A percentile compares a stretch with the other conserved stretches of the same genome.
Conservation (phyloP, 2,329 filamentous ascomycete species). For the Pestalotiopsis sp. region DNA sequence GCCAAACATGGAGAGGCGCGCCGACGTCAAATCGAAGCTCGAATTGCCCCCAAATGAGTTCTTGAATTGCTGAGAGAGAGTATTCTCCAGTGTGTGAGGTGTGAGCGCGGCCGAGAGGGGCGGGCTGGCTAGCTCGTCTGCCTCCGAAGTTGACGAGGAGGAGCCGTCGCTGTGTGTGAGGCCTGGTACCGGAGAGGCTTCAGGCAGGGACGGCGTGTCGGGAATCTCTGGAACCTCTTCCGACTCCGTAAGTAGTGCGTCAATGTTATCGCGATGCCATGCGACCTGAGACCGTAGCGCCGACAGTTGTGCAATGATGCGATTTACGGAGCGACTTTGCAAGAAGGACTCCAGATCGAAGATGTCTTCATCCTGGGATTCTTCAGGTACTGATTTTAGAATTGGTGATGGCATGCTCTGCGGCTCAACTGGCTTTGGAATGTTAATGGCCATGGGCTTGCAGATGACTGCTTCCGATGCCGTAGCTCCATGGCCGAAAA, state of each 20-base stretch:
- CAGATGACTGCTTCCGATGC: background rate
- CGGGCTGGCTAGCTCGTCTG: background rate
- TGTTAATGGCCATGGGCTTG: background rate
- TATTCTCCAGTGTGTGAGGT: background rate
- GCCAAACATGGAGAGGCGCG: background rate
- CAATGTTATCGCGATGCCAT: slow-evolving; percentile 49
- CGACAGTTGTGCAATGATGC: slow-evolving; percentile 51
- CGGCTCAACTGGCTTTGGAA: background rate
- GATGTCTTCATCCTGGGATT: slow-evolving; percentile 9
- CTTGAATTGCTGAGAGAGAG: background rate
- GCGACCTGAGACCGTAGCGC: slow-evolving; percentile 51
- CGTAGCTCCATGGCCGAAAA: slow-evolving; percentile 16
- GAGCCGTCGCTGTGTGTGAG: slow-evolving; percentile 7
- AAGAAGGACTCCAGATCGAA: slow-evolving; percentile 39
- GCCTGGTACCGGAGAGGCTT: slow-evolving; percentile 13
- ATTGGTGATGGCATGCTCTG: slow-evolving; percentile 12
- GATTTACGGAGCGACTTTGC: slow-evolving; percentile 46
- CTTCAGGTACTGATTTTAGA: slow-evolving; percentile 15
- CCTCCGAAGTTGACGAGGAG: background rate
- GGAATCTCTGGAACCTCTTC: slow-evolving; percentile 22
- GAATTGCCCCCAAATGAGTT: background rate
- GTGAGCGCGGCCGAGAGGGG: background rate
- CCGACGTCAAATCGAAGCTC: slow-evolving; percentile 2
- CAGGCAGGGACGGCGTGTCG: slow-evolving; percentile 17
- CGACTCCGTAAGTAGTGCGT: slow-evolving; percentile 37